Evolutionary conservation across 179 eudicot species (phyloP), one percentile per base, ranked within the genome.

Genomic region (Actinidia arguta): DNA sequence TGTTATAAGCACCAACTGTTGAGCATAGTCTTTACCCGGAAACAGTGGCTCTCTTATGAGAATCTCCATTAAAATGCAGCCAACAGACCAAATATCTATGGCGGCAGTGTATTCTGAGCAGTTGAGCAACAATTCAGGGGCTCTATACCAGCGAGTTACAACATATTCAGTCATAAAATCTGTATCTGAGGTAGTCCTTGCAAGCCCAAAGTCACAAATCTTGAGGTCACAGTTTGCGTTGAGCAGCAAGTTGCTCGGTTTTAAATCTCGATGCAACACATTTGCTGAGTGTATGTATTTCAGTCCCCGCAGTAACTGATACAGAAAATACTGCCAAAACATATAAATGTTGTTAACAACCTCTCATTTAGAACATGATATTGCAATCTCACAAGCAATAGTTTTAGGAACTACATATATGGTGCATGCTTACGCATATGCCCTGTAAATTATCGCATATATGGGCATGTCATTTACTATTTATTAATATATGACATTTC

Each of bases 141-240:
- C 93, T 24, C 97, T 88, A 83, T 93, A 92, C 97, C 97, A 93
- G 76, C 95, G 87, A 39, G 97, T 90, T 64, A 93, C 97, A 81
- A 92, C 95, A 89, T 90, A 93, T 78, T 93, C 97, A n/a, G 97
- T 93, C 97, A 93, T 91, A 58, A 90, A 88, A 84, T 93, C 95
- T 72, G 92, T 87, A 82, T 93, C 97, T 22, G 92, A 91, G 13
- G 94, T 93, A 36, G 94, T 91, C 52, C 97, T 91, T 61, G 97
- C 97, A 36, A 93, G 89, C 82, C 97, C 97, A 85, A 93, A 93
- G 85, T 92, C 95, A 68, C 95, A 91, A n/a, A 93, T 93, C 88
- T 92, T 93, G 78, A 93, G 94, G 83, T 93, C 97, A 76, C 97
- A 92, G 69, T 92, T 92, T 48, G 93, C 88, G 83, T 92, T 92